Base-by-base conservation (phyloP, 2,329 filamentous ascomycete species). In the Talaromyces rugulosus region DNA sequence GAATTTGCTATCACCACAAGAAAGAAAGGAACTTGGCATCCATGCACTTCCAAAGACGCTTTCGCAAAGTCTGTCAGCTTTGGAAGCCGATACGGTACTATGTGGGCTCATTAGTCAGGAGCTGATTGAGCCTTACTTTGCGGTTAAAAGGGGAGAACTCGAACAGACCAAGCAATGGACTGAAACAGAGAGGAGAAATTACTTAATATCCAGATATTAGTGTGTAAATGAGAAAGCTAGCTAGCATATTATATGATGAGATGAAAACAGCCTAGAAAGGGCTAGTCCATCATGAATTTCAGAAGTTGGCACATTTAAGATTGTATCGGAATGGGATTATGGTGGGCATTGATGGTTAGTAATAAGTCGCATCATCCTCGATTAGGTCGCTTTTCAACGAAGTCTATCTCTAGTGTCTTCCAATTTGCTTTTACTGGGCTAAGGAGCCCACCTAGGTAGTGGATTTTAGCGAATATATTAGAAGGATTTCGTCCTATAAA, bases 201-300 rank as follows among this genome's bases (percentile, higher is more conserved):
- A 58, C 42, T 34, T 62, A 7, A 58, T 62, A 23, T 61, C 60
- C 16, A 53, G 60, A 36, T 58, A 62, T 18, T 62, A 62, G 40
- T 23, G 8, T 53, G 12, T 3, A 31, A 18, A 8, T 31, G 9
- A 8, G 18, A 47, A 12, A 5, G 5, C 16, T 3, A 6, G 14
- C 36, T n/a, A 16, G 36, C 5, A 40, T 7, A 40, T 16, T 16
- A 16, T 12, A 23, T 23, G 23, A 23, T 23, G 23, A 23, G 23
- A 23, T 23, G 23, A 9, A 14, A 14, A 3, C 8, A 33, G 31
- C 31, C 8, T 33, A 9, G 8, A 9, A 3, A 33, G 8, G 31
- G 8, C 31, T 33, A 9, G 8, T 9, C 31, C 11, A 33, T 33
- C 8, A 9, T 8, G 8, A 33, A 9, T 33, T 33, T 33, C 8